Base-by-base conservation (phyloP, 352 stramenopile species). In the Elongisporangium undulatum region DNA sequence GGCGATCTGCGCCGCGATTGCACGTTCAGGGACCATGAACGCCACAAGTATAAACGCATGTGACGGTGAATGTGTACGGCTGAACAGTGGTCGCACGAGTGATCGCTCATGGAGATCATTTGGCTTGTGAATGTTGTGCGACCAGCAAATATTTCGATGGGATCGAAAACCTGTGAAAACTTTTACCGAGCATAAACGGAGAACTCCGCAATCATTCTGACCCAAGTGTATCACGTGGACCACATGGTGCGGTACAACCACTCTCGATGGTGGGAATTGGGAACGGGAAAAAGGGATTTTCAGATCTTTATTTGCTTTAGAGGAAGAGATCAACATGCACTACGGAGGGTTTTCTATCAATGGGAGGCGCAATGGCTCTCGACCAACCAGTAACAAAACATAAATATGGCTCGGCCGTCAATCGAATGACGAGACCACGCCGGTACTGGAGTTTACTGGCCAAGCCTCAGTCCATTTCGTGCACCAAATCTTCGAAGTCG, bases 401-500 rank as follows among this genome's bases (percentile, higher is more conserved):
- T 41, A 41, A 41, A 41, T 41, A 41, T 15, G 29, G 29, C 29
- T 41, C 29, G 8, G 29, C 8, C 1, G 5, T 41, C 29, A 41
- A 41, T 4, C 24, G 24, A 34, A 34, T 34, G 24, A 7, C 24
- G 24, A 41, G 29, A 41, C 5, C 1, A 15, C 1, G 29, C 29
- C 29, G 4, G 29, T 15, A 41, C 29, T 41, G 9, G 29, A 41
- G 29, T 15, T 34, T 9, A 41, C 29, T 41, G 29, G 24, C 8
- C 29, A 4, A 41, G 29, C 9, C 57, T 89, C 74, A 90, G 59
- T 88, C 77, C 53, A 89, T 62, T 64, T 92, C 81, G 59, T 94
- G 85, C 51, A 82, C 59, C 17, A 94, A 58, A 49, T 89, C 75
- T 45, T 93, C 82, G 48, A 92, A 71, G 50, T 79, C 72, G 16